Evolutionary conservation across 495 filamentous ascomycete genomes (phyloP).

Genomic region (Cercophora scortea): DNA sequence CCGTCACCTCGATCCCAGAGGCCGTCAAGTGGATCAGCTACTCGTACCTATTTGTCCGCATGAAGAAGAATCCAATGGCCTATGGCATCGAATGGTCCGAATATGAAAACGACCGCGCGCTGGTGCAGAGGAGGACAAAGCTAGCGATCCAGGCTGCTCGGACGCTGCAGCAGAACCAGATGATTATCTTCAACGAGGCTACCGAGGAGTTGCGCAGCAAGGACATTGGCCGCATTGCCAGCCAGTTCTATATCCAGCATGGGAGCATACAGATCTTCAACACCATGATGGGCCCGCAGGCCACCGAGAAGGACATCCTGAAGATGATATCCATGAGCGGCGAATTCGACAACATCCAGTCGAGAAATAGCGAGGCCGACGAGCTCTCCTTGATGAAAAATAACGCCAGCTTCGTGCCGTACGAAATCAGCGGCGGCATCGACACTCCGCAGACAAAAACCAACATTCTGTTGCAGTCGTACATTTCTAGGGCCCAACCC

Average conservation of each 20-base stretch:
- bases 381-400: constrained; percentile 58
- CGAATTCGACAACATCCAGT: constrained; percentile 96
- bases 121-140: constrained; percentile 74
- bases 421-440: constrained; percentile 64
- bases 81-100: constrained; percentile 98
- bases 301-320: constrained; percentile 82
- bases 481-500: constrained; percentile 80
- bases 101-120: constrained; percentile 71
- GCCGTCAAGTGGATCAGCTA: constrained; percentile 96
- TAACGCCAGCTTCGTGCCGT: constrained; percentile 56
- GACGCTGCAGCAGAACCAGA: constrained; percentile 82
- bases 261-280: constrained; percentile 95
- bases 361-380: constrained; percentile 73
- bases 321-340: constrained; percentile 93
- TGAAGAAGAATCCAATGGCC: constrained; percentile 81
- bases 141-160: constrained; percentile 81
- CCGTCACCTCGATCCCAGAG: constrained; percentile 89
- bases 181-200: constrained; percentile 95
- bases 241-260: constrained; percentile 92
- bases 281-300: constrained; percentile 70
- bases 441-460: constrained; percentile 83
- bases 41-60: constrained; percentile 93
- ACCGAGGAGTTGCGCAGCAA: constrained; percentile 89
- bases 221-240: constrained; percentile 92
- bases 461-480: constrained; percentile 88